Percentiles rank a stretch among this genome's conserved stretches.
These are phyloP conservation scores for Pichia sp. DNA, from an alignment of 1,139 yeast species.

Conservation along the genomic window DNA sequence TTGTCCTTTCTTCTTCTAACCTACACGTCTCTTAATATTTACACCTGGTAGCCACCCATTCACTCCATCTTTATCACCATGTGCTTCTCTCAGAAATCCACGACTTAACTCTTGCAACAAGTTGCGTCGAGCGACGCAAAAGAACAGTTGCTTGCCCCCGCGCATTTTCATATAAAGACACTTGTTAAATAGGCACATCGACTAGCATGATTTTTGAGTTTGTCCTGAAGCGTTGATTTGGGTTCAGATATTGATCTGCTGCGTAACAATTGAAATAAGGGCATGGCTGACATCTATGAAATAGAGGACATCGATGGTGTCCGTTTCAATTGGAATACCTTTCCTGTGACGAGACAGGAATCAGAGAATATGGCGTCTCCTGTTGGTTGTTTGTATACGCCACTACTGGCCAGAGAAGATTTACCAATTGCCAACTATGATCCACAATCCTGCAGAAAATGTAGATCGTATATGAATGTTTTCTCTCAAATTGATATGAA, in stretches of 20 bases:
- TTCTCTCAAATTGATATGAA: conserved; percentile 78
- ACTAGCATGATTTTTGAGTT: not conserved
- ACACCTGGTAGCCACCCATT: too few relatives aligned
- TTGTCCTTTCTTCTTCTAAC: too few relatives aligned
- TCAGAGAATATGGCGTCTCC: conserved; percentile 93
- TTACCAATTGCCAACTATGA: conserved; percentile 80
- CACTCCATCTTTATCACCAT: too few relatives aligned
- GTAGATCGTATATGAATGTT: conserved; percentile 85
- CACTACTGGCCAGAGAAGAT: conserved; percentile 73
- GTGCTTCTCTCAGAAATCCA: too few relatives aligned
- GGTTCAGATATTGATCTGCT: not conserved
- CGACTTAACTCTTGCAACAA: too few relatives aligned
- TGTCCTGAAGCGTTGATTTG: not conserved
- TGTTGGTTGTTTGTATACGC: conserved; percentile 89
- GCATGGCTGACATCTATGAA: conserved; percentile 28
- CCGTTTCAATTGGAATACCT: conserved; percentile 50
- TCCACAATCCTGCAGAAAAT: conserved; percentile 80
- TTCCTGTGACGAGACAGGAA: conserved; percentile 84
- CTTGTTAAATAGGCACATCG: too few relatives aligned
- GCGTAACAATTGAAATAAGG: not conserved
- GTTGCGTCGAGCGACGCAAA: too few relatives aligned
- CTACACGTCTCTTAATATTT: too few relatives aligned
- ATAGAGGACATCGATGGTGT: conserved; percentile 32
- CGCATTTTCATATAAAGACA: too few relatives aligned
- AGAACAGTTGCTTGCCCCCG: too few relatives aligned